These are phyloP conservation scores for Copromyces sp. DNA, from an alignment of 495 filamentous ascomycete species.

Conservation along the genomic window DNA sequence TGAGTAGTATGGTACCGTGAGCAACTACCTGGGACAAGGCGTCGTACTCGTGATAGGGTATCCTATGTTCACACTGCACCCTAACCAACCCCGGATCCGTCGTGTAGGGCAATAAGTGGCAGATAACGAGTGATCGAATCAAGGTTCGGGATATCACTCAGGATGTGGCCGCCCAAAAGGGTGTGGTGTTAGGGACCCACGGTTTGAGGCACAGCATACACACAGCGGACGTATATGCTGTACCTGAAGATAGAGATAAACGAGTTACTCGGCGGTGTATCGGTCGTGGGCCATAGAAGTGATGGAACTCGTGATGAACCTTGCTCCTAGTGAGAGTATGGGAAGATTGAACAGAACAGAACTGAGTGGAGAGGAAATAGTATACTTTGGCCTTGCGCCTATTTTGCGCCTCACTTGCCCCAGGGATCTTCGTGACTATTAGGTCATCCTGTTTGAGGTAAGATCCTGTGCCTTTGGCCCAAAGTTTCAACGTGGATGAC, in stretches of 20 bases:
- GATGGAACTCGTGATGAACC: background rate
- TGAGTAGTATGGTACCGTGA: background rate
- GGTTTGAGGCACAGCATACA: background rate
- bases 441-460: background rate
- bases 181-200: background rate
- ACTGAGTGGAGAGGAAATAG: background rate
- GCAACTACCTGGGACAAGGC: background rate
- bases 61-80: background rate
- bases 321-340: background rate
- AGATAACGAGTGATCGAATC: background rate
- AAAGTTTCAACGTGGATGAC: background rate
- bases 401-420: background rate
- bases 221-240: background rate
- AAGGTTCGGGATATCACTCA: background rate
- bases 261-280: background rate
- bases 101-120: background rate
- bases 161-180: background rate
- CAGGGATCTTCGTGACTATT: background rate
- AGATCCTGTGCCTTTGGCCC: background rate
- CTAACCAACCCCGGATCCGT: background rate
- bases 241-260: background rate
- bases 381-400: background rate
- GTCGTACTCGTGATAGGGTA: background rate
- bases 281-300: background rate
- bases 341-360: background rate